Evolutionary conservation across 352 stramenopile genomes (phyloP).

Genomic region (Phytopythium ostracodes): DNA sequence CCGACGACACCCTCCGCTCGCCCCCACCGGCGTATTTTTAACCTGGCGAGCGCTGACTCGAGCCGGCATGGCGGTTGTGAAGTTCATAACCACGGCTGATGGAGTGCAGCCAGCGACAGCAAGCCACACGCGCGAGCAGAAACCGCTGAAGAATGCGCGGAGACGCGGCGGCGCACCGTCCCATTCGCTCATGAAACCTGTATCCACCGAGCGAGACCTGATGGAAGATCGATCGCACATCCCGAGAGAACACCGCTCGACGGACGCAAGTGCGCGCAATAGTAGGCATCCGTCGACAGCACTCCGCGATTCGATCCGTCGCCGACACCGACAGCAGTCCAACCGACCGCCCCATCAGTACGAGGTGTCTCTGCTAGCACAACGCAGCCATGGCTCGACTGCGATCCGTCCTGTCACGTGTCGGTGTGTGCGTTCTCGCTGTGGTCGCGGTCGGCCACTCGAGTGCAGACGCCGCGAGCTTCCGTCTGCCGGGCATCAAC

Average conservation of each 20-base stretch:
- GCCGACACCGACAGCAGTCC: background rate
- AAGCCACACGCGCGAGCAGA: background rate
- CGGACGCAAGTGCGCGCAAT: background rate
- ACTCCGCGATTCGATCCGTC: background rate
- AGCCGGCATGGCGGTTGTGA: background rate
- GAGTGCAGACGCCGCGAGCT: conserved; percentile 9
- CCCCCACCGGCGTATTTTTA: background rate
- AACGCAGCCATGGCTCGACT: background rate
- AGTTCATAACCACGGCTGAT: background rate
- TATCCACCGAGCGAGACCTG: background rate
- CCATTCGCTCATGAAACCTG: background rate
- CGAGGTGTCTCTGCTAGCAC: background rate
- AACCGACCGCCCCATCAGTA: background rate
- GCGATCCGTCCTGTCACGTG: background rate
- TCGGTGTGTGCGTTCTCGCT: conserved; percentile 8
- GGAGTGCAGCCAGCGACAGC: background rate
- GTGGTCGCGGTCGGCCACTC: background rate
- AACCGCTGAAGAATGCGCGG: background rate
- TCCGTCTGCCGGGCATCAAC: conserved; percentile 60
- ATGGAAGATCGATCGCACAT: no score
- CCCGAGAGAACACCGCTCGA: background rate
- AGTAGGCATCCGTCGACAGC: background rate
- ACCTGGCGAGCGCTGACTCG: no score
- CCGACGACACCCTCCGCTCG: background rate
- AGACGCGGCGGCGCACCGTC: background rate